Conservation (phyloP, 345 rosid genomes). For the Bretschneidera sinensis region DNA sequence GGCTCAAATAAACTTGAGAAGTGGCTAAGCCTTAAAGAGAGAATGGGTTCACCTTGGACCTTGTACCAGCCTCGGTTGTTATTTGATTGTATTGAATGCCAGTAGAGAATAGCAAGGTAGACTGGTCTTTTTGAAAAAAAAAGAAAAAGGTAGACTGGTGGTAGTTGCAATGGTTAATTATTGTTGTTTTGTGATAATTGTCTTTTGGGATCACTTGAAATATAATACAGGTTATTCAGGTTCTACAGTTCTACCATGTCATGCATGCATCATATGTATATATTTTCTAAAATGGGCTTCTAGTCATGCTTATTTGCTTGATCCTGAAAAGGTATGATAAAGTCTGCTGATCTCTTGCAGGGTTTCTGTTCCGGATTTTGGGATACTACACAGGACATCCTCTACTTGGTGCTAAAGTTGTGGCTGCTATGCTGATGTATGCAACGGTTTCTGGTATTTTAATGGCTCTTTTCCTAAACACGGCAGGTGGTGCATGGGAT, state of each 20-base stretch:
- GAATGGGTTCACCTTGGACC: too few relatives aligned
- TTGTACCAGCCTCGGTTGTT: too few relatives aligned
- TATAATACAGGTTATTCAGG: neutral
- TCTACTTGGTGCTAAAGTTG: conserved; percentile 94
- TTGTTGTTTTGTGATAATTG: neutral
- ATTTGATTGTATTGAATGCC: too few relatives aligned
- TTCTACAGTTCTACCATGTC: neutral
- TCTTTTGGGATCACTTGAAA: neutral
- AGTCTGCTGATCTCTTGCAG: conserved; percentile 38
- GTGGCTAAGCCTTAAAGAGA: too few relatives aligned
- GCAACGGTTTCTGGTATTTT: conserved; percentile 97
- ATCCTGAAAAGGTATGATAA: neutral
- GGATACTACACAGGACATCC: conserved; percentile 91
- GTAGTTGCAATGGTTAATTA: too few relatives aligned
- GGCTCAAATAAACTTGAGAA: too few relatives aligned
- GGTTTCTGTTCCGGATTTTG: conserved; percentile 70
- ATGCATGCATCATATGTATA: neutral
- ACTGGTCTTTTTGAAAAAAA: too few relatives aligned
- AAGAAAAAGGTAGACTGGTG: too few relatives aligned
- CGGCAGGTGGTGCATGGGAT: conserved; percentile 99
- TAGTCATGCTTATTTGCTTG: neutral
- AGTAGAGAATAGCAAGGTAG: too few relatives aligned
- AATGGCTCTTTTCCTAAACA: conserved; percentile 98
- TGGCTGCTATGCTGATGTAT: conserved; percentile 89
- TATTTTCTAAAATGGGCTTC: neutral